phyloP scores from a whole-genome alignment of 305 asterid genomes.

The Striga hermonthica region DNA sequence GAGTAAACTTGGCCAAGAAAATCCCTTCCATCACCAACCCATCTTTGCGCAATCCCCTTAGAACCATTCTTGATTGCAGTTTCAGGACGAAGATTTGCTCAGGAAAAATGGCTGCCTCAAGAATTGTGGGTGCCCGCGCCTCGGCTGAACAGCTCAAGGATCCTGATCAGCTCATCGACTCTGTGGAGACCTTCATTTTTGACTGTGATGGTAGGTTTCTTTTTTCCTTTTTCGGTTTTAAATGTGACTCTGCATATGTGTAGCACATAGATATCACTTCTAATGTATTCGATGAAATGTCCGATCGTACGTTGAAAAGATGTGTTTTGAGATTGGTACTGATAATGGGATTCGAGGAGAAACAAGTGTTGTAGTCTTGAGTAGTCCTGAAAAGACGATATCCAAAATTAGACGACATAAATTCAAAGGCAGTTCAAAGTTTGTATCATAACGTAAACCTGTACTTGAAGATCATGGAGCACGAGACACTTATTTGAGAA shows the following conservation, averaged over 20 bases:
- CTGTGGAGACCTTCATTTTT: conserved; percentile 89
- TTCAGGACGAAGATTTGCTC: conserved; percentile 33
- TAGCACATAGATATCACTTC: neutral
- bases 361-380: neutral
- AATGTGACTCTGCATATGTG: conserved; percentile 1
- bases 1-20: conserved; percentile 36
- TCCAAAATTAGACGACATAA: neutral
- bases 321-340: conserved; percentile 9
- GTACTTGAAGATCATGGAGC: too few relatives aligned
- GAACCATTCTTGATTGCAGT: conserved; percentile 49
- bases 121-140: conserved; percentile 46
- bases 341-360: neutral
- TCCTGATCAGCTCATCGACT: conserved; percentile 75
- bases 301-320: conserved; percentile 1
- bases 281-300: conserved; percentile 34
- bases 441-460: neutral
- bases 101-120: conserved; percentile 55
- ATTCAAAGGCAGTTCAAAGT: neutral
- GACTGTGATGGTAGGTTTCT: conserved; percentile 78
- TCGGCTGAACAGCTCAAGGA: conserved; percentile 71
- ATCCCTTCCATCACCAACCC: conserved; percentile 46
- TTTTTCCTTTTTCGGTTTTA: neutral
- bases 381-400: neutral
- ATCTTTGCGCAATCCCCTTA: conserved; percentile 36
- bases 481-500: too few relatives aligned